A percentile compares a stretch with the other conserved stretches of the same genome.
phyloP scores from a whole-genome alignment of 805 yeast species.

The Lipomyces lipofer region DNA sequence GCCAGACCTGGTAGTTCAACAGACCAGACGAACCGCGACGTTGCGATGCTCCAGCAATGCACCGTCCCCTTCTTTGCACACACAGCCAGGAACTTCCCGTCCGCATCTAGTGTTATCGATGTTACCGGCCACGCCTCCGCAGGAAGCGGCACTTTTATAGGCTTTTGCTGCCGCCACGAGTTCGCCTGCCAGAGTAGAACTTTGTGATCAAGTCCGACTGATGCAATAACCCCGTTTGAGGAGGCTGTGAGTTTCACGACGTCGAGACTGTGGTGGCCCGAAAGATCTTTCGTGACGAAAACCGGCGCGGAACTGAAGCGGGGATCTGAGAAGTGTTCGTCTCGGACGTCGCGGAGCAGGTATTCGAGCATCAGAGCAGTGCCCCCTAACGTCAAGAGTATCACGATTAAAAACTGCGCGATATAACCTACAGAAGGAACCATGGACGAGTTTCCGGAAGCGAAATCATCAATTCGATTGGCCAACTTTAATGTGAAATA shows the following conservation, averaged over 20 bases:
- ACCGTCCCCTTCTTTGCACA: constrained; percentile 18
- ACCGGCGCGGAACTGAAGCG: constrained; percentile 34
- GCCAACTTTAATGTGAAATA: constrained; percentile 5
- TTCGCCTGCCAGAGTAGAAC: constrained; percentile 62
- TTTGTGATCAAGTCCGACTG: constrained; percentile 73
- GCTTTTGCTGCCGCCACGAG: constrained; percentile 19
- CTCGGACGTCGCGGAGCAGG: constrained; percentile 28
- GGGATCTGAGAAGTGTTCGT: constrained; percentile 31
- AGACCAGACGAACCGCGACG: constrained; percentile 30
- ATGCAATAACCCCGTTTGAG: constrained; percentile 59
- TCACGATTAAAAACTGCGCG: constrained; percentile 5
- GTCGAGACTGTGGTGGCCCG: constrained; percentile 62
- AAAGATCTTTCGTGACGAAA: constrained; percentile 44
- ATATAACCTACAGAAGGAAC: background rate
- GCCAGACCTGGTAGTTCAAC: constrained; percentile 19
- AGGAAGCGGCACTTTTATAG: constrained; percentile 31
- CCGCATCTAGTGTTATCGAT: constrained; percentile 27
- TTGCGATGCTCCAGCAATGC: constrained; percentile 27
- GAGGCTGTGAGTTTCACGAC: constrained; percentile 62
- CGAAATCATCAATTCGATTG: background rate
- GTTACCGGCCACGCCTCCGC: constrained; percentile 36
- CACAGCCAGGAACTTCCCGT: constrained; percentile 26
- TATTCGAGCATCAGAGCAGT: constrained; percentile 22
- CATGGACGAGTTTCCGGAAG: background rate
- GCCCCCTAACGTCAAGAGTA: constrained; percentile 2